A percentile compares a stretch with the other conserved stretches of the same genome.
Evolutionary conservation across 768 basidiomycete genomes (phyloP).

Genomic region (Hygrophoropsis aurantiaca): DNA sequence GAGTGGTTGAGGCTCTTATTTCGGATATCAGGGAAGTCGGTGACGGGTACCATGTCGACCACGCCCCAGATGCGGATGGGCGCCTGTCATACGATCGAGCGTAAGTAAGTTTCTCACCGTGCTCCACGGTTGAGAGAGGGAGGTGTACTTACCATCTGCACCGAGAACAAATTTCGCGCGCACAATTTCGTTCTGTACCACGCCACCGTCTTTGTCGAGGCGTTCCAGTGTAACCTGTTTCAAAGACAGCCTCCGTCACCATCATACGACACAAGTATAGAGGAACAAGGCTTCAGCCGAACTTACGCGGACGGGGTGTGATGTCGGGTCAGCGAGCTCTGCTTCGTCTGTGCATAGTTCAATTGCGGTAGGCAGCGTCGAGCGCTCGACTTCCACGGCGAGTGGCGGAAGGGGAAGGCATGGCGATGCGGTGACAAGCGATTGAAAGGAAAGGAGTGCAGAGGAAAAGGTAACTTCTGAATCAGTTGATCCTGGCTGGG

Average conservation of each 20-base stretch:
- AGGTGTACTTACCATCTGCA: slow-evolving; percentile 70
- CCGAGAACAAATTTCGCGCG: slow-evolving; percentile 76
- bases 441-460: background rate
- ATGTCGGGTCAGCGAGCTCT: slow-evolving; percentile 18
- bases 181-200: slow-evolving; percentile 51
- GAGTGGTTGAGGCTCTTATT: slow-evolving; percentile 51
- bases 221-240: slow-evolving; percentile 21
- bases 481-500: background rate
- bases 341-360: slow-evolving; percentile 25
- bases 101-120: slow-evolving; percentile 2
- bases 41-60: slow-evolving; percentile 44
- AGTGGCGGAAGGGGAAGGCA: background rate
- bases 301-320: slow-evolving; percentile 21
- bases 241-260: no score
- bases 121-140: no score
- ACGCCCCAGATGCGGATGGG: slow-evolving; percentile 67
- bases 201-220: slow-evolving; percentile 26
- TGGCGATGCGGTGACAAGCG: background rate
- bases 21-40: slow-evolving; percentile 56
- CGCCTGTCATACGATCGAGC: slow-evolving; percentile 43
- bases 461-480: no score
- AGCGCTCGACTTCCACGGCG: slow-evolving; percentile 33
- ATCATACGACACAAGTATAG: no score
- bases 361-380: slow-evolving; percentile 26
- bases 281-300: no score